Evolutionary conservation across 2,329 filamentous ascomycete species (phyloP).

Genomic region (Akanthomyces dipterigenus): DNA sequence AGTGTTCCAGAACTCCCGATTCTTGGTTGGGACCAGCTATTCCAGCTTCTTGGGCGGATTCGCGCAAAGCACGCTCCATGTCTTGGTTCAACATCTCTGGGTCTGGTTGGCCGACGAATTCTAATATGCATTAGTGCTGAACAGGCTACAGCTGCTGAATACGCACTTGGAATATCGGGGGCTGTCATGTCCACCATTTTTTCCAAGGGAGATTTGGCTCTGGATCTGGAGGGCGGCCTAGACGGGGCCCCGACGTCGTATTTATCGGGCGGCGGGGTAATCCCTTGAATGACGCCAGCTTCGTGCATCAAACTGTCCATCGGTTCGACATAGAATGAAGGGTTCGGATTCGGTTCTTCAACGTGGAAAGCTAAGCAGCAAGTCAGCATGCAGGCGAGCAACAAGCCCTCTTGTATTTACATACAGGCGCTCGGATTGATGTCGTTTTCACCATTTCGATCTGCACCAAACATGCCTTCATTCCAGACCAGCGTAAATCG

Average conservation of each 20-base stretch:
- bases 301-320: background rate
- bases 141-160: background rate
- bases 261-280: constrained; percentile 33
- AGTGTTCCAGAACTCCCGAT: background rate
- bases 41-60: constrained; percentile 48
- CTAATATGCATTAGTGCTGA: background rate
- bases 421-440: constrained; percentile 40
- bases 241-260: constrained; percentile 45
- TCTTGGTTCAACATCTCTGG: constrained; percentile 42
- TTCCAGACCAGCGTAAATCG: constrained; percentile 47
- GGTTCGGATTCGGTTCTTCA: constrained; percentile 41
- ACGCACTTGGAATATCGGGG: constrained; percentile 33
- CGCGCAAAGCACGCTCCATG: constrained; percentile 48
- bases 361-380: constrained; percentile 45
- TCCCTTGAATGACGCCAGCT: constrained; percentile 33
- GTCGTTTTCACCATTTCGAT: constrained; percentile 41
- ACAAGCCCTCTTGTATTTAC: constrained; percentile 13
- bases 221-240: constrained; percentile 55
- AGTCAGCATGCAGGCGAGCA: background rate
- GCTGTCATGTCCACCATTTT: constrained; percentile 43
- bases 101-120: constrained; percentile 24
- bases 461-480: constrained; percentile 45
- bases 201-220: constrained; percentile 49
- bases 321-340: constrained; percentile 2
- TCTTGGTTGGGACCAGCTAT: constrained; percentile 40